A percentile compares a stretch with the other conserved stretches of the same genome.
phyloP scores from a whole-genome alignment of 495 filamentous ascomycete genomes.

The Xylaria longipes region DNA sequence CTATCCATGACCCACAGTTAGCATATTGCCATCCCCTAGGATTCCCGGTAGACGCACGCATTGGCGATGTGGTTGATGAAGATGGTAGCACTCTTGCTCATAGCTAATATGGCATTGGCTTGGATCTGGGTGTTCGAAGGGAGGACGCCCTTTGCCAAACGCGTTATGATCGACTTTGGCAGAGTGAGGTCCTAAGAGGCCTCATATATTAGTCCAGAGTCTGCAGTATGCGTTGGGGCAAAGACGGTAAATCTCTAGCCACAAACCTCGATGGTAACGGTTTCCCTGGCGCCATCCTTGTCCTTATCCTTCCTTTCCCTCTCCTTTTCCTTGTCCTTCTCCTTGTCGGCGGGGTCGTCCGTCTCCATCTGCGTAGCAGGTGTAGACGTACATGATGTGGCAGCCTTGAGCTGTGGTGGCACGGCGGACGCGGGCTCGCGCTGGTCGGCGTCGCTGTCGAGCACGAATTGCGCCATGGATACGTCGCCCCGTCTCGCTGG shows the following conservation, averaged over 20 bases:
- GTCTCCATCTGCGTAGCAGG: slow-evolving; percentile 38
- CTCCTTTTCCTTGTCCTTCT: slow-evolving; percentile 33
- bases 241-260: neutral
- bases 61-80: slow-evolving; percentile 90
- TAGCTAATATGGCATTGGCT: slow-evolving; percentile 87
- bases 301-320: slow-evolving; percentile 6
- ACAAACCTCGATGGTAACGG: slow-evolving; percentile 51
- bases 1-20: slow-evolving; percentile 48
- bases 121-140: slow-evolving; percentile 93
- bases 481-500: slow-evolving; percentile 33
- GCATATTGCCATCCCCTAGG: neutral
- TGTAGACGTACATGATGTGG: slow-evolving; percentile 23
- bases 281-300: slow-evolving; percentile 33
- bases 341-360: slow-evolving; percentile 36
- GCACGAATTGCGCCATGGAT: slow-evolving; percentile 50
- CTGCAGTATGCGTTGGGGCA: neutral
- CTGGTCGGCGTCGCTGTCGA: slow-evolving; percentile 42
- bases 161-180: slow-evolving; percentile 90
- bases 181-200: slow-evolving; percentile 81
- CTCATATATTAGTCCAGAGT: neutral
- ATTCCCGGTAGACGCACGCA: slow-evolving; percentile 62
- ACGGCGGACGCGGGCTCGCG: slow-evolving; percentile 30
- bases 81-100: slow-evolving; percentile 92
- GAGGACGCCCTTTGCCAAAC: slow-evolving; percentile 95
- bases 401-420: slow-evolving; percentile 29